Base-by-base conservation (phyloP, 108 stramenopile genomes). In the Pseudonitzschia delicatissima region DNA sequence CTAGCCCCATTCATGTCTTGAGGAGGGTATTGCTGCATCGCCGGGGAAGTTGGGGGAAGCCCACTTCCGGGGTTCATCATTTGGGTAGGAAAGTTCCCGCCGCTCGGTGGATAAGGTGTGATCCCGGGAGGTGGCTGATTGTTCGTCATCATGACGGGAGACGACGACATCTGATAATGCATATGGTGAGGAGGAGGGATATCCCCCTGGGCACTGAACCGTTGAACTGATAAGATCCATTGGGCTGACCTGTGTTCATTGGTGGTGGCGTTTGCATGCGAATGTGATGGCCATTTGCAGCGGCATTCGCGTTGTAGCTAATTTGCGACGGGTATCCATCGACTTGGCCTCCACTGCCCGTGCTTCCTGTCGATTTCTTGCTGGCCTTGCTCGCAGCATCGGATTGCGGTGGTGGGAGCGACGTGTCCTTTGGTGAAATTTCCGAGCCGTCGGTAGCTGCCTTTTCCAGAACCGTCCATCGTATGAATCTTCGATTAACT, bases 81-180 rank as follows among this genome's bases (percentile, higher is more conserved):
- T 3, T 55, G 53, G 29, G 53, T n/a, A 8, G 53, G 53, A 33
- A 28, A 55, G 31, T 55, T 55, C 31, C 53, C 53, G 31, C 53
- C 53, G n/a, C 53, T 34, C 9, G 53, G 53, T 33, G 53, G 31
- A 33, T 18, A 55, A 42, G 11, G 15, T 11, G 53, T 3, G 6
- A 55, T 33, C 31, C 53, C 53, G 32, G 29, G n/a, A n/a, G 53
- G 53, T 28, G 53, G 29, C 17, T 55, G 53, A 42, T 42, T 11
- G 31, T 4, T 55, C 3, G 53, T 55, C 13, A 55, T 8, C 11
- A 33, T 27, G 7, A 55, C 31, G 6, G 53, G 53, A 12, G 53
- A 55, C 20, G 53, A 55, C 15, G 53, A 55, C 53, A 55, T n/a
- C 27, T 55, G 53, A 35, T 55, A 55, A 27, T 55, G 29, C 31